These are phyloP conservation scores for Chalciporus pseudorubinellus DNA, from an alignment of 768 basidiomycete species.

Conservation along the genomic window DNA sequence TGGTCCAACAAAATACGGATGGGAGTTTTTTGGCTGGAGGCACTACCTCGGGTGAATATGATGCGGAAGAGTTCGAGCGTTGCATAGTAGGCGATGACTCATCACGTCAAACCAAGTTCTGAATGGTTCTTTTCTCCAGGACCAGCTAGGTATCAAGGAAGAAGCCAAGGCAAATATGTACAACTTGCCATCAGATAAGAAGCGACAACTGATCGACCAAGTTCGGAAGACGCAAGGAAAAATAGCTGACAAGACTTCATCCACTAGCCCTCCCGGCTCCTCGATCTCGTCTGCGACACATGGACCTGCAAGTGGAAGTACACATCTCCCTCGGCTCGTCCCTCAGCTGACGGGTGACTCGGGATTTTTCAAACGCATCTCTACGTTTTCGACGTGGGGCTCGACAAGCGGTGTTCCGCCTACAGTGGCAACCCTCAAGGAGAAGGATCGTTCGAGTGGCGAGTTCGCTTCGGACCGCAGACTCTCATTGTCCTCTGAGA, in stretches of 20 bases:
- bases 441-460: constrained; percentile 36
- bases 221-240: constrained; percentile 41
- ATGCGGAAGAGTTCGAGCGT: constrained; percentile 54
- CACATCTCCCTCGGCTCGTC: constrained; percentile 61
- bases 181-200: constrained; percentile 57
- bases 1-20: too few relatives aligned
- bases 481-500: constrained; percentile 29
- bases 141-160: constrained; percentile 72
- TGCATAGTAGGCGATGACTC: constrained; percentile 56
- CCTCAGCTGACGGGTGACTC: constrained; percentile 76
- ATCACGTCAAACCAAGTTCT: background rate
- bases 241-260: constrained; percentile 31
- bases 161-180: constrained; percentile 63
- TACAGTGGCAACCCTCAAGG: constrained; percentile 24
- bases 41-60: constrained; percentile 30
- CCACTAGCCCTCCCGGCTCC: constrained; percentile 27
- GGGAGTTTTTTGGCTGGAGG: constrained; percentile 28
- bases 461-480: constrained; percentile 33
- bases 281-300: constrained; percentile 48
- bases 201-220: constrained; percentile 64
- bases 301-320: constrained; percentile 55
- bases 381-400: constrained; percentile 59
- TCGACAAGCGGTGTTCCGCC: constrained; percentile 35
- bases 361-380: constrained; percentile 66
- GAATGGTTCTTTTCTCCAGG: constrained; percentile 44